Evolutionary conservation across 495 filamentous ascomycete species (phyloP), one percentile per base, ranked within the genome.

Genomic region (Penicillium longicatenatum): DNA sequence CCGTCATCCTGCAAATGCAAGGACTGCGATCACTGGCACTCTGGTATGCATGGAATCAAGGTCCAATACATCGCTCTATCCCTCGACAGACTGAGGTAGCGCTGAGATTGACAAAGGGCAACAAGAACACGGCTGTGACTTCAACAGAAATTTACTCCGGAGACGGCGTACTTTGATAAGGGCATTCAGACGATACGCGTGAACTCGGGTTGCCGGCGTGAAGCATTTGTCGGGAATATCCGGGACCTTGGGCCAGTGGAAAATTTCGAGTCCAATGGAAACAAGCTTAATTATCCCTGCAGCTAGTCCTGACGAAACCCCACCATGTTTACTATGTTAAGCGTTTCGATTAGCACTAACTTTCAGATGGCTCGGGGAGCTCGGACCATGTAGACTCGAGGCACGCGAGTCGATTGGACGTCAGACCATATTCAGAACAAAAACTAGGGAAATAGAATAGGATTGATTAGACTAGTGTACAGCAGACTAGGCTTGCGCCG

Each of bases 391-490:
- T 12, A 10, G 31, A 35, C 31, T 35, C 31, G 8, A 14, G 31
- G 31, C 26, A 26, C 26, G 3, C 26, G 26, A 26, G n/a, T n/a
- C 26, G 4, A 4, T 26, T 26, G 4, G 4, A 26, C 7, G 26
- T 6, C 26, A 26, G 7, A 26, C 4, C 26, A 26, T 26, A 26
- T 26, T 2, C 3, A 26, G 26, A 26, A 26, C 26, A 26, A 26
- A 26, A 26, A 26, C 4, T 39, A 39, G 30, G 52, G 52, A 45
- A 54, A 46, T 39, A 45, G 24, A 45, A 22, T 54, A 44, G 41
- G 29, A 33, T 45, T 54, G 50, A 43, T 53, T 41, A 53, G 52
- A 54, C 52, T 54, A 54, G 39, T 54, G 24, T 54, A 54, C 39
- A 54, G 39, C 52, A 29, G 50, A 53, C 52, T 37, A 31, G 24